phyloP scores from a whole-genome alignment of 2,329 filamentous ascomycete genomes.

The Didymella pomorum region DNA sequence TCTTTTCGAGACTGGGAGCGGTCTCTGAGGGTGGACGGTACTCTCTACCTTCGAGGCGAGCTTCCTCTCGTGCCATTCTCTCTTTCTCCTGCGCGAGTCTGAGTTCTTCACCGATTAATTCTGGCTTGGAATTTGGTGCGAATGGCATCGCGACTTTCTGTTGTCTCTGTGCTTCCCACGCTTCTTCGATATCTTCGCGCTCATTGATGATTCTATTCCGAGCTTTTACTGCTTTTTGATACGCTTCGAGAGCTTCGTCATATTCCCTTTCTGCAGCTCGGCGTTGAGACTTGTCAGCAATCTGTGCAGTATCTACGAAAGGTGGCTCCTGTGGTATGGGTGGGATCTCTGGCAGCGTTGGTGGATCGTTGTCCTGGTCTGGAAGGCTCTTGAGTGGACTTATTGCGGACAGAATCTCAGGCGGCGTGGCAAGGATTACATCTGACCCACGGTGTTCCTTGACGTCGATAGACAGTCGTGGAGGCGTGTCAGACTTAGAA shows the following conservation, averaged over 20 bases:
- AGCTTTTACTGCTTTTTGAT: conserved; percentile 72
- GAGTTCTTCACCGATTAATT: conserved; percentile 27
- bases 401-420: conserved; percentile 38
- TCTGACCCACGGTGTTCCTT: conserved; percentile 56
- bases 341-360: conserved; percentile 57
- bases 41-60: conserved; percentile 23
- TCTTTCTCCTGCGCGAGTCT: conserved; percentile 36
- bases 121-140: conserved; percentile 34
- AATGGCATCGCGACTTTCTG: conserved; percentile 41
- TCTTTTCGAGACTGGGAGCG: conserved; percentile 7
- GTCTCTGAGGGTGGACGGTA: conserved; percentile 32
- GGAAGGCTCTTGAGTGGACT: conserved; percentile 16
- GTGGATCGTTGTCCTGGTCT: conserved; percentile 9
- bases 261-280: conserved; percentile 75
- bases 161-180: conserved; percentile 48
- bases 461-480: conserved; percentile 57
- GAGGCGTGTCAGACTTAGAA: conserved; percentile 20
- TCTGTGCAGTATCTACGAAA: conserved; percentile 65
- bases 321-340: conserved; percentile 63
- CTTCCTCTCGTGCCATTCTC: conserved; percentile 17
- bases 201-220: conserved; percentile 71
- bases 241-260: conserved; percentile 67
- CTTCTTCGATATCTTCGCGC: conserved; percentile 65
- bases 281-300: conserved; percentile 69
- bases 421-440: conserved; percentile 39